Conservation (phyloP, 257 asterid species). For the Thymus mandschuricus region DNA sequence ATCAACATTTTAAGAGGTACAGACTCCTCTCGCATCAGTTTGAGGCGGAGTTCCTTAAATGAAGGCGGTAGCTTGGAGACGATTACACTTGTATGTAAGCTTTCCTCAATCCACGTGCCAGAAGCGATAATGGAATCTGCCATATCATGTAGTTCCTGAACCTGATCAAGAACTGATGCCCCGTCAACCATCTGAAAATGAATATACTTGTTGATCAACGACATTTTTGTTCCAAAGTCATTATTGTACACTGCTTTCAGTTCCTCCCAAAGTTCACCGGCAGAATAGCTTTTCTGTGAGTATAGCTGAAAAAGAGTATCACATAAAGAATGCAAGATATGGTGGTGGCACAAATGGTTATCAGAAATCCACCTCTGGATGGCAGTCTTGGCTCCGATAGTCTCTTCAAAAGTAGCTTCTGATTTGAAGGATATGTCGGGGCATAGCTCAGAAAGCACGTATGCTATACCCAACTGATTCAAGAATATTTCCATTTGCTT, state of each 20-base stretch:
- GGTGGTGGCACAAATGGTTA: constrained; percentile 59
- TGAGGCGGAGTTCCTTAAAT: constrained; percentile 61
- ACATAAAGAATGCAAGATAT: constrained; percentile 60
- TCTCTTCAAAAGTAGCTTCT: constrained; percentile 43
- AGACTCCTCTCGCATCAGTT: constrained; percentile 56
- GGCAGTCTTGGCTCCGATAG: constrained; percentile 35
- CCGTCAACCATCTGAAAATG: constrained; percentile 72
- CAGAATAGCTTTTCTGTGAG: constrained; percentile 50
- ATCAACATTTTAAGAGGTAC: constrained; percentile 46
- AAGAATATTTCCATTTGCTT: constrained; percentile 63
- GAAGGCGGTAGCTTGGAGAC: constrained; percentile 77
- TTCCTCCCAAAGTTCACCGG: constrained; percentile 77
- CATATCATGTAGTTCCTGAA: constrained; percentile 57
- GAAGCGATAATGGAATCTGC: constrained; percentile 52
- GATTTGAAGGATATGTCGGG: constrained; percentile 41
- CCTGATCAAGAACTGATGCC: constrained; percentile 56
- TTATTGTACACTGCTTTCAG: constrained; percentile 51
- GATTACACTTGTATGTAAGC: constrained; percentile 55
- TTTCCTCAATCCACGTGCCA: constrained; percentile 66
- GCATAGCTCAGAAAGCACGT: constrained; percentile 55
- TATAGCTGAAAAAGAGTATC: constrained; percentile 57
- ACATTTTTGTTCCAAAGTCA: constrained; percentile 70
- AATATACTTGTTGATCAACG: constrained; percentile 59
- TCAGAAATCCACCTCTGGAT: constrained; percentile 59
- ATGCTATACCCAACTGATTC: constrained; percentile 54